These are phyloP conservation scores for Chrysoporthe cubensis DNA, from an alignment of 2,329 filamentous ascomycete genomes.

Conservation along the genomic window DNA sequence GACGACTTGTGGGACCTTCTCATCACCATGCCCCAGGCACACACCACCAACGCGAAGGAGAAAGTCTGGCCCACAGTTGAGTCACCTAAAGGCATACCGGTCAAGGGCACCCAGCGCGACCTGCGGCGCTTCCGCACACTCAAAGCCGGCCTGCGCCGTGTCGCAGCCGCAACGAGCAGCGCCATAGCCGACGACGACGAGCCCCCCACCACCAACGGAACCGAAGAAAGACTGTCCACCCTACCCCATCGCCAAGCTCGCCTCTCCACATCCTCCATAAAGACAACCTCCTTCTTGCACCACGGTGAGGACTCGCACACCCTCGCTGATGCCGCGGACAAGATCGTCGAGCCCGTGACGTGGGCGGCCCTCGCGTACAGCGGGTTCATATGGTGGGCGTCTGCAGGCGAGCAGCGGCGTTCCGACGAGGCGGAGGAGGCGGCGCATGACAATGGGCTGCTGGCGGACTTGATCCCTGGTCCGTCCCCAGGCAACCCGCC, in stretches of 20 bases:
- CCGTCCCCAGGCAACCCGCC: conserved; percentile 32
- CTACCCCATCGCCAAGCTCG: conserved; percentile 19
- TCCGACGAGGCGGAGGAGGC: conserved; percentile 63
- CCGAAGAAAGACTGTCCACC: conserved; percentile 20
- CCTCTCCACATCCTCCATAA: conserved; percentile 26
- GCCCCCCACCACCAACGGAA: conserved; percentile 9
- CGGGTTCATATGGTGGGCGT: conserved; percentile 90
- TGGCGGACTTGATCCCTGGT: conserved; percentile 53
- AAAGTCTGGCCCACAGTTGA: conserved; percentile 79
- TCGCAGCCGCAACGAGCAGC: conserved; percentile 37
- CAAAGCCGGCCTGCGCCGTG: conserved; percentile 61
- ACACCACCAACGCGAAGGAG: conserved; percentile 60
- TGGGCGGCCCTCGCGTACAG: conserved; percentile 79
- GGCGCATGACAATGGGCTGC: conserved; percentile 57
- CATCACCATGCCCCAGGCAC: conserved; percentile 74
- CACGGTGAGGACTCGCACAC: conserved; percentile 41
- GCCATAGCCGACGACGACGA: conserved; percentile 27
- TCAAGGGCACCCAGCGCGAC: conserved; percentile 91
- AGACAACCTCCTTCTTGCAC: conserved; percentile 22
- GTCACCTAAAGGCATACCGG: conserved; percentile 61
- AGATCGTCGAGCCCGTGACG: conserved; percentile 64
- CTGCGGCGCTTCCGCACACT: conserved; percentile 77
- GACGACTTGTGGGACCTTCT: conserved; percentile 86
- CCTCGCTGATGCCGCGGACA: conserved; percentile 54
- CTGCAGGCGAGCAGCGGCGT: conserved; percentile 72